phyloP scores from a whole-genome alignment of 495 filamentous ascomycete species.

The Aspergillus baeticus region DNA sequence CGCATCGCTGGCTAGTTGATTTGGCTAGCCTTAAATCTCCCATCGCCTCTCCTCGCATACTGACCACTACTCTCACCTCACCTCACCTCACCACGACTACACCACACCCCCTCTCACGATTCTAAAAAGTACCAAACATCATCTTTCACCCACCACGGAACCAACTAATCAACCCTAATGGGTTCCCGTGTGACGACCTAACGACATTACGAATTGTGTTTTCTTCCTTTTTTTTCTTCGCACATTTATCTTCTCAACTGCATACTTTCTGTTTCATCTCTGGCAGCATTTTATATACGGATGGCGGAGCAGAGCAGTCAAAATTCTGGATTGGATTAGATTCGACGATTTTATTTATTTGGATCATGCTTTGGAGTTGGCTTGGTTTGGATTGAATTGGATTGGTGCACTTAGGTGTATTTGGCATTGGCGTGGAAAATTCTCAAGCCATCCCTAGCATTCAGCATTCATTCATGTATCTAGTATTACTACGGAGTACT shows the following conservation, averaged over 20 bases:
- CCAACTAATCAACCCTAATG: slow-evolving; percentile 2
- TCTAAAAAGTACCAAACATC: background rate
- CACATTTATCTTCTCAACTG: background rate
- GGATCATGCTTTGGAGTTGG: no score
- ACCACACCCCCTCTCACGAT: background rate
- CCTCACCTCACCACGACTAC: background rate
- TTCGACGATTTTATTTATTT: background rate
- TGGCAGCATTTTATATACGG: slow-evolving; percentile 2
- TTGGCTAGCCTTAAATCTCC: background rate
- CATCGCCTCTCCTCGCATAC: background rate
- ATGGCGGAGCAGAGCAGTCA: slow-evolving; percentile 6
- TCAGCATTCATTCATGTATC: no score
- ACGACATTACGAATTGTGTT: slow-evolving; percentile 14
- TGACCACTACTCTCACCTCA: background rate
- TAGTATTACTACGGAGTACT: no score
- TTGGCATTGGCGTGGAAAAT: background rate
- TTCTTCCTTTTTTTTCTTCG: slow-evolving; percentile 1
- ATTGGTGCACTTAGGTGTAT: background rate
- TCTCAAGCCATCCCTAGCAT: no score
- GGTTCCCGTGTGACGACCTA: slow-evolving; percentile 6
- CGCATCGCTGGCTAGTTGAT: slow-evolving; percentile 18
- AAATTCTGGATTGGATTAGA: background rate
- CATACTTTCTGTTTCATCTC: background rate
- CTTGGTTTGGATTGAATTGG: no score
- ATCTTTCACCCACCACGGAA: slow-evolving; percentile 9